These are phyloP conservation scores for Fusarium chaquense DNA, from an alignment of 2,329 filamentous ascomycete species.

Conservation along the genomic window DNA sequence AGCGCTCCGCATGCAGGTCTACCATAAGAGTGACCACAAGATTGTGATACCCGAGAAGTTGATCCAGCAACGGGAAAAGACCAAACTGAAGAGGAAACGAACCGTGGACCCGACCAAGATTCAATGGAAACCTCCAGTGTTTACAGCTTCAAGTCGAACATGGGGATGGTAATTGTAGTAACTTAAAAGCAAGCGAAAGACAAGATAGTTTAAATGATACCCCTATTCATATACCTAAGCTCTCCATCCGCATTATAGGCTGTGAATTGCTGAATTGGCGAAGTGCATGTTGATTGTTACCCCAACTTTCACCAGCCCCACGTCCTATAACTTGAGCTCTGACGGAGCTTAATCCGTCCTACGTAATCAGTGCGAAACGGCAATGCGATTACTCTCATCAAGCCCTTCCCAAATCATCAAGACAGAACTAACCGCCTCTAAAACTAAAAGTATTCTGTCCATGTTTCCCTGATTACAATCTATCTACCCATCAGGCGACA, in stretches of 20 bases:
- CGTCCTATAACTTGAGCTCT: constrained; percentile 10
- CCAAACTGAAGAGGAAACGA: constrained; percentile 80
- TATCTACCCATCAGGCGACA: neutral
- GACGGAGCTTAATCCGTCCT: constrained; percentile 14
- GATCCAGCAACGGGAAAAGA: constrained; percentile 81
- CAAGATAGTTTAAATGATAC: constrained; percentile 41
- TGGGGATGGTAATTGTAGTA: constrained; percentile 83
- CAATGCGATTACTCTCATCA: constrained; percentile 32
- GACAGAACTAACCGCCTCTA: neutral
- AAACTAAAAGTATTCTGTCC: neutral
- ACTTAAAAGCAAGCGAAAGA: constrained; percentile 8
- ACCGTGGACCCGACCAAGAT: constrained; percentile 82
- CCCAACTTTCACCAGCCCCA: constrained; percentile 26
- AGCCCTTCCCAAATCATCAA: constrained; percentile 5
- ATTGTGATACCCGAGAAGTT: constrained; percentile 90
- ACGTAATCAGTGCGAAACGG: constrained; percentile 34
- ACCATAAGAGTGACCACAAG: constrained; percentile 96
- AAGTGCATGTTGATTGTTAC: constrained; percentile 6
- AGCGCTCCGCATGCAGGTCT: constrained; percentile 93
- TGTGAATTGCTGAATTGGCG: neutral
- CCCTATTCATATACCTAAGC: constrained; percentile 7
- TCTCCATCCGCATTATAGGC: too few relatives aligned
- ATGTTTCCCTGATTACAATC: neutral
- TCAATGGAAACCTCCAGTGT: constrained; percentile 96
- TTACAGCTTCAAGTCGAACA: constrained; percentile 87